Evolutionary conservation across 257 asterid genomes (phyloP), one percentile per base, ranked within the genome.

Genomic region (Cruciata laevipes): DNA sequence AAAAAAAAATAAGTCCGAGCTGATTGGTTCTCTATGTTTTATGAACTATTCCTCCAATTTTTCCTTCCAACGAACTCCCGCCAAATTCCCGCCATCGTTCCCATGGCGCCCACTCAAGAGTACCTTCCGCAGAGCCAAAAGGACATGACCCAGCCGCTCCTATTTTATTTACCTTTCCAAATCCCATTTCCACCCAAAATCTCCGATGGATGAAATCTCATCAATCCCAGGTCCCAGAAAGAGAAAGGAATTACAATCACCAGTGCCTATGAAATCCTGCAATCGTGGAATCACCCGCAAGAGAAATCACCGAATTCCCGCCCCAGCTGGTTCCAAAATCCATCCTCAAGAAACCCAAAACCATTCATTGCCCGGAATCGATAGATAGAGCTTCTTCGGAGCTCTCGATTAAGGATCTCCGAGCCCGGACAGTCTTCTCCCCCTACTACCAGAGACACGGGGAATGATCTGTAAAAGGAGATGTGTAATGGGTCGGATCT

Each of bases 331-430:
- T n/a, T n/a, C n/a, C n/a, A n/a, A n/a, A n/a, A n/a, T 68, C 72
- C 4, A 31, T 63, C 38, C 55, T 72, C 56, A 38, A 57, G 33
- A 61, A 74, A 32, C 72, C 75, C 59, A 70, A 56, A 23, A 40
- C 52, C 9, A 35, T 62, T 37, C 18, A 23, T 20, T 56, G 37
- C 37, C 14, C 21, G 13, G 1, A 1, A 2, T 52, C 14, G 25
- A 58, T 61, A 56, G 66, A 57, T 49, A 77, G 58, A 27, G 68
- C 74, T 53, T 74, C 63, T 37, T 62, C 62, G 62, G 74, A 7
- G 53, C 62, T 76, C 70, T 58, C 79, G 1, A 51, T 81, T 7
- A 83, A 81, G 73, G 85, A 82, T 82, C 87, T 82, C 60, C 81
- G 84, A 37, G 47, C 80, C 57, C 80, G 80, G 60, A 42, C 73